A percentile compares a stretch with the other conserved stretches of the same genome.
These are phyloP conservation scores for Simplicillium sp. DNA, from an alignment of 2,329 filamentous ascomycete species.

Conservation along the genomic window DNA sequence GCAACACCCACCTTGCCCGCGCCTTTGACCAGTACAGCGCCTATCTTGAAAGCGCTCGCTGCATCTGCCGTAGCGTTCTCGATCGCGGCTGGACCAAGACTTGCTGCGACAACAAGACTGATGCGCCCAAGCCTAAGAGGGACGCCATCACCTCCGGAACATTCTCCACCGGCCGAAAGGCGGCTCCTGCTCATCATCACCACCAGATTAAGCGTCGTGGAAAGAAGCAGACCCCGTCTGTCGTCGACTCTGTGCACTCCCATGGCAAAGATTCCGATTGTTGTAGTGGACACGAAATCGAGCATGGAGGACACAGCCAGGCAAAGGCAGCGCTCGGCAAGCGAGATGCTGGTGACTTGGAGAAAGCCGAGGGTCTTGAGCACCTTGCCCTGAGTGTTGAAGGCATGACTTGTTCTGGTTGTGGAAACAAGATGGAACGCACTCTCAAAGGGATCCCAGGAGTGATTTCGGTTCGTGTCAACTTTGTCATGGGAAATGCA, in stretches of 20 bases:
- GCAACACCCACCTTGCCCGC: conserved; percentile 19
- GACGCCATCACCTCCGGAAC: neutral
- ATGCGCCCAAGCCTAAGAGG: neutral
- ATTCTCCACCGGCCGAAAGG: neutral
- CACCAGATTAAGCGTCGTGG: conserved; percentile 12
- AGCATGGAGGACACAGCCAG: conserved; percentile 1
- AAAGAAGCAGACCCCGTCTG: conserved; percentile 6
- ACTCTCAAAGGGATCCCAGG: conserved; percentile 16
- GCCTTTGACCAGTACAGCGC: conserved; percentile 23
- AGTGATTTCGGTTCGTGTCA: conserved; percentile 21
- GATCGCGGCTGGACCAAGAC: conserved; percentile 15
- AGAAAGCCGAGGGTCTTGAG: conserved; percentile 16
- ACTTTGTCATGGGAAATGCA: conserved; percentile 26
- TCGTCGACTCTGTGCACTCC: conserved; percentile 4
- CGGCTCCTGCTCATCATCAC: conserved; percentile 10
- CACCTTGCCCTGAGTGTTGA: conserved; percentile 17
- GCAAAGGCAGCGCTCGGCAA: neutral
- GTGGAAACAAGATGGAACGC: conserved; percentile 22
- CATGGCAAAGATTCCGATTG: conserved; percentile 5
- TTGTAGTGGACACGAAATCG: conserved; percentile 5
- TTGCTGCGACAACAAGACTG: conserved; percentile 15
- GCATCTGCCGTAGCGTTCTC: conserved; percentile 25
- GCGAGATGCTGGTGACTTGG: conserved; percentile 11
- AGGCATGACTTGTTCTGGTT: conserved; percentile 27
- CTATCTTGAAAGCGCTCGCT: conserved; percentile 25